A percentile compares a stretch with the other conserved stretches of the same genome.
Conservation (phyloP, 2,329 filamentous ascomycete genomes). For the Magnaporthiopsis rhizophila region DNA sequence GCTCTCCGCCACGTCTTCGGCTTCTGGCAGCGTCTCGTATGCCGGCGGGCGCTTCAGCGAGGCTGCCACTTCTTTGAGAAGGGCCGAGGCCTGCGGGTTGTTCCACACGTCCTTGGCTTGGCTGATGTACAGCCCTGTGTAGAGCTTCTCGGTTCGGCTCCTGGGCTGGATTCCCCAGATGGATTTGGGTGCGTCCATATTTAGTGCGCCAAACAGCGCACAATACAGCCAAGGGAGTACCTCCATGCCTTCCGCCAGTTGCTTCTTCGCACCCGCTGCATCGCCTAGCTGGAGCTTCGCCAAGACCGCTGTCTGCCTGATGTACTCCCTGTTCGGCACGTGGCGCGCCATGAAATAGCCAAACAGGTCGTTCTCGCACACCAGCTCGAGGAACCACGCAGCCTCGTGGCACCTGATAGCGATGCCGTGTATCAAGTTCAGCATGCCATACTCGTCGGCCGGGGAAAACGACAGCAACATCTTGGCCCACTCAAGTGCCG, state of each 20-base stretch:
- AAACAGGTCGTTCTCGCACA: conserved; percentile 20
- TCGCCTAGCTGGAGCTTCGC: conserved; percentile 68
- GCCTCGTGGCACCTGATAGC: conserved; percentile 75
- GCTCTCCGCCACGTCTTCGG: conserved; percentile 33
- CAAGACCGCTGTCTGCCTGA: conserved; percentile 68
- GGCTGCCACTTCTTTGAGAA: conserved; percentile 61
- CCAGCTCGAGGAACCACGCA: conserved; percentile 64
- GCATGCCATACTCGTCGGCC: conserved; percentile 74
- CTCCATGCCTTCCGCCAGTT: conserved; percentile 61
- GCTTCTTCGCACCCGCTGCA: conserved; percentile 52
- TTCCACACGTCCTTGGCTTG: conserved; percentile 82
- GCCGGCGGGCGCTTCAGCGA: not conserved
- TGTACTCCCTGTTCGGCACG: conserved; percentile 44
- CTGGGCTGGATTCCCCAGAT: conserved; percentile 75
- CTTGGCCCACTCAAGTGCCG: conserved; percentile 89
- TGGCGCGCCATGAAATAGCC: conserved; percentile 9
- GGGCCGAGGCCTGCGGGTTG: conserved; percentile 57
- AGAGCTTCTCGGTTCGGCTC: conserved; percentile 56
- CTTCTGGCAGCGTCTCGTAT: conserved; percentile 25
- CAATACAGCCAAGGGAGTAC: conserved; percentile 79
- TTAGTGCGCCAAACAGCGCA: conserved; percentile 70
- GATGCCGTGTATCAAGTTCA: conserved; percentile 73
- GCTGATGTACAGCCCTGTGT: conserved; percentile 67
- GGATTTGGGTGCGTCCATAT: conserved; percentile 66
- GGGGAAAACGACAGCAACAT: conserved; percentile 69